Evolutionary conservation across 139 green algal species (phyloP).

Genomic region (Chlorella sp.): DNA sequence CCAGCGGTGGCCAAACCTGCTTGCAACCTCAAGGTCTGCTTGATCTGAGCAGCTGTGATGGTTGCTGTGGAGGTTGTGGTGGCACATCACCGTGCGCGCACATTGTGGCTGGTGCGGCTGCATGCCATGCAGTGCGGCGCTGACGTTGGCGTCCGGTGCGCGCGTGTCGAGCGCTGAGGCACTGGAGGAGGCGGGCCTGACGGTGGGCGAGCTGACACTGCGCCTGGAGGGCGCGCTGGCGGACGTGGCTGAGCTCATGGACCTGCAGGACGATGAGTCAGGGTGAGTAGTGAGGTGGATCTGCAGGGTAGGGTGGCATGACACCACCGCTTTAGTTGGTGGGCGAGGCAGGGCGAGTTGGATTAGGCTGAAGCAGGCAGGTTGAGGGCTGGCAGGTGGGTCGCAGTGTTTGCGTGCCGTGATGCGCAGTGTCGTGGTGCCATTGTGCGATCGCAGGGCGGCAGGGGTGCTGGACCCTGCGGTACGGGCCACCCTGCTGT

Average conservation of each 20-base stretch:
- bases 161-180: not conserved
- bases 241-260: not conserved
- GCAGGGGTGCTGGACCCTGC: not conserved
- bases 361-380: too few species aligned
- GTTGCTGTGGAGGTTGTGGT: not conserved
- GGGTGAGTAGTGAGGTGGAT: too few species aligned
- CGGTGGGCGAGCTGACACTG: not conserved
- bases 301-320: too few species aligned
- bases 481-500: not conserved
- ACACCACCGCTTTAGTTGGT: too few species aligned
- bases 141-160: not conserved
- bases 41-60: not conserved
- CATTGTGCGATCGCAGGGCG: not conserved
- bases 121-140: not conserved
- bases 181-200: not conserved
- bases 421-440: not conserved
- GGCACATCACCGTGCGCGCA: too few species aligned
- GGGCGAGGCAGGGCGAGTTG: too few species aligned
- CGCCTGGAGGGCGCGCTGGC: not conserved
- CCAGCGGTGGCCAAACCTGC: too few species aligned
- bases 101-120: not conserved
- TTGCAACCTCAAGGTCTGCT: not conserved
- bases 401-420: too few species aligned
- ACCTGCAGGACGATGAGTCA: not conserved
- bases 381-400: too few species aligned